Evolutionary conservation across 1,139 yeast genomes (phyloP).

Genomic region (Saccharomyces hybrid): DNA sequence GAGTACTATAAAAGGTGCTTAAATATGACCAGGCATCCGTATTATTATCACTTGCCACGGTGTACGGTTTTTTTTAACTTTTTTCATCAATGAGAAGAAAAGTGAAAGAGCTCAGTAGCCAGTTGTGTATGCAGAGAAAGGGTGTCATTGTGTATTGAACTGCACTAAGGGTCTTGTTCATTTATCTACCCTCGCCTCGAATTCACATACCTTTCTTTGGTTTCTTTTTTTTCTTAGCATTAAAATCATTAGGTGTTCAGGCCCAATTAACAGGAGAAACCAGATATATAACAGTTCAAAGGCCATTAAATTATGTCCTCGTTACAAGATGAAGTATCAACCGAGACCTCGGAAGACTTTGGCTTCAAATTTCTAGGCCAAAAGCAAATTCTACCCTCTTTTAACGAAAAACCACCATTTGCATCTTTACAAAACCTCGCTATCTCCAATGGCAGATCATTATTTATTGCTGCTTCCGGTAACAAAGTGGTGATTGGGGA

Average conservation of each 20-base stretch:
- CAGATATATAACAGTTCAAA: too few relatives aligned
- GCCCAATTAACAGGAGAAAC: neutral
- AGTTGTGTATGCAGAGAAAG: neutral
- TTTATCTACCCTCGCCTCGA: neutral
- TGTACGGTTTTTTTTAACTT: too few relatives aligned
- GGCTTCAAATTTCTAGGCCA: conserved; percentile 35
- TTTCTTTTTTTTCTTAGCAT: neutral
- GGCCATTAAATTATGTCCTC: conserved; percentile 9
- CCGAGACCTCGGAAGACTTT: conserved; percentile 32
- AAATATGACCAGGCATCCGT: neutral
- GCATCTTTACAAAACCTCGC: conserved; percentile 22
- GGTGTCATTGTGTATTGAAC: neutral
- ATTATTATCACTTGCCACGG: neutral
- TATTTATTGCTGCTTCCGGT: conserved; percentile 31
- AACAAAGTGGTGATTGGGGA: conserved; percentile 28
- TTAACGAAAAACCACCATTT: conserved; percentile 30
- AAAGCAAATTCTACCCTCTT: conserved; percentile 29
- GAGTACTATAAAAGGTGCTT: too few relatives aligned
- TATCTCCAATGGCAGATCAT: conserved; percentile 15
- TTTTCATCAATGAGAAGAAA: neutral
- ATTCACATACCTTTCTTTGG: neutral
- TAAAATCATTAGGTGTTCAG: neutral
- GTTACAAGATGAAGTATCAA: conserved; percentile 20
- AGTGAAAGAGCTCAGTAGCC: neutral
- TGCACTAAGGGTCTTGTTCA: neutral